Evolutionary conservation across 2,329 filamentous ascomycete genomes (phyloP).

Genomic region (Parastagonospora nodorum): DNA sequence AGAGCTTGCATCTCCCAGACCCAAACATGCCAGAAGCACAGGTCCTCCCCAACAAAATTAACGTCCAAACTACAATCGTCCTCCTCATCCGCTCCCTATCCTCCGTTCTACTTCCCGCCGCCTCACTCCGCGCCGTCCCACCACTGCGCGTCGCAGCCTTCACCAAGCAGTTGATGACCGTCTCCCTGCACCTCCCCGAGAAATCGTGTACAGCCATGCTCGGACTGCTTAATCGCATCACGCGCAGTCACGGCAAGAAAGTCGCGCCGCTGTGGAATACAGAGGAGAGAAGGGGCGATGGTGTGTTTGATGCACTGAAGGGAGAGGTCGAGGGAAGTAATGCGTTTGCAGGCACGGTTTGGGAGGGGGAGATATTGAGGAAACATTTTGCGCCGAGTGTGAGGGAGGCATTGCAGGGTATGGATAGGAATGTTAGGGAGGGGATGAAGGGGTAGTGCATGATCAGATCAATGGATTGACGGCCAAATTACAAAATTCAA

Average conservation of each 20-base stretch:
- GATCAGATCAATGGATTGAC: neutral
- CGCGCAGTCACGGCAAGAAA: conserved; percentile 80
- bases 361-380: conserved; percentile 88
- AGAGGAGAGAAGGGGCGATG: conserved; percentile 90
- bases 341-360: conserved; percentile 86
- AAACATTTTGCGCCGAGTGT: conserved; percentile 88
- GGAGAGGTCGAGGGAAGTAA: conserved; percentile 81
- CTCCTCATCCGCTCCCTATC: conserved; percentile 87
- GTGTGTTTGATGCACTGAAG: conserved; percentile 76
- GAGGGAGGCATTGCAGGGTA: conserved; percentile 66
- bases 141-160: conserved; percentile 89
- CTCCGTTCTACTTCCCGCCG: conserved; percentile 76
- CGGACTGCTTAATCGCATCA: conserved; percentile 76
- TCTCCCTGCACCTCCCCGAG: conserved; percentile 84
- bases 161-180: conserved; percentile 84
- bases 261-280: conserved; percentile 90
- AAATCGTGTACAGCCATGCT: conserved; percentile 84
- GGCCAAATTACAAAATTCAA: too few relatives aligned
- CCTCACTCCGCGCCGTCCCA: conserved; percentile 75
- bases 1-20: conserved; percentile 73
- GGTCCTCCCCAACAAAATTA: conserved; percentile 71
- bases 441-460: conserved; percentile 22
- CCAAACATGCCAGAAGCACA: conserved; percentile 57
- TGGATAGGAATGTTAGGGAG: conserved; percentile 42
- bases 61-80: conserved; percentile 92